phyloP scores from a whole-genome alignment of 192 early-diverging fungal species.

The Funneliformis mosseae region DNA sequence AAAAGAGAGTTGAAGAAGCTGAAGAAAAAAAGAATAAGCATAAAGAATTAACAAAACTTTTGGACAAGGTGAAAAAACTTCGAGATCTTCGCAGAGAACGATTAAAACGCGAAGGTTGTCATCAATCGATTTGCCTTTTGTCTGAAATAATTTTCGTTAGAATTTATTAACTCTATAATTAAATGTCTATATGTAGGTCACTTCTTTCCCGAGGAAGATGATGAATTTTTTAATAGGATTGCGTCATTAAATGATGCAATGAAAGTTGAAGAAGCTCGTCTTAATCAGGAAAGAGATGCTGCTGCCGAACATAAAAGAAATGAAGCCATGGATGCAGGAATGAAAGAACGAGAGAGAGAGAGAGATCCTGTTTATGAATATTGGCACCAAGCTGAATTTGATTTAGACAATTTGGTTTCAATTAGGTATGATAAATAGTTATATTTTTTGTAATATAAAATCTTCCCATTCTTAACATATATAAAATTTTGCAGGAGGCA shows the following conservation, averaged over 20 bases:
- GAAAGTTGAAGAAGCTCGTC: slow-evolving; percentile 29
- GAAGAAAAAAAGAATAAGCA: slow-evolving; percentile 33
- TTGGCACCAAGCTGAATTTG: slow-evolving; percentile 39
- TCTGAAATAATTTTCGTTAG: background rate
- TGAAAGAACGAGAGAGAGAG: slow-evolving; percentile 37
- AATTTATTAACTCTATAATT: background rate
- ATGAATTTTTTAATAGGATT: slow-evolving; percentile 40
- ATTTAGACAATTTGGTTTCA: slow-evolving; percentile 29
- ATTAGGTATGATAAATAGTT: slow-evolving; percentile 33
- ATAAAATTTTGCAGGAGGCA: slow-evolving; percentile 10
- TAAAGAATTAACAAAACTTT: slow-evolving; percentile 35
- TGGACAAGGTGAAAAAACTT: slow-evolving; percentile 34
- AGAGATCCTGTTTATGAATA: slow-evolving; percentile 32
- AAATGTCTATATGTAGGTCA: slow-evolving; percentile 33
- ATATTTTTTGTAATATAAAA: background rate
- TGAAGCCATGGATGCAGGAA: slow-evolving; percentile 33
- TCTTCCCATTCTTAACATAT: background rate
- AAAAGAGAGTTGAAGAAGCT: slow-evolving; percentile 30
- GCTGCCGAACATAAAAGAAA: slow-evolving; percentile 32
- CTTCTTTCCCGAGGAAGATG: slow-evolving; percentile 43
- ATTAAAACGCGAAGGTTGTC: slow-evolving; percentile 37
- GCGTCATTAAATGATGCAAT: slow-evolving; percentile 36
- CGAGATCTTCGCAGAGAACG: slow-evolving; percentile 37
- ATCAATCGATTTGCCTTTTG: background rate
- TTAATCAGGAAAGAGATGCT: slow-evolving; percentile 29